Percentiles rank a stretch among this genome's conserved stretches.
phyloP scores from a whole-genome alignment of 257 asterid species.

The Ilex aquifolium region DNA sequence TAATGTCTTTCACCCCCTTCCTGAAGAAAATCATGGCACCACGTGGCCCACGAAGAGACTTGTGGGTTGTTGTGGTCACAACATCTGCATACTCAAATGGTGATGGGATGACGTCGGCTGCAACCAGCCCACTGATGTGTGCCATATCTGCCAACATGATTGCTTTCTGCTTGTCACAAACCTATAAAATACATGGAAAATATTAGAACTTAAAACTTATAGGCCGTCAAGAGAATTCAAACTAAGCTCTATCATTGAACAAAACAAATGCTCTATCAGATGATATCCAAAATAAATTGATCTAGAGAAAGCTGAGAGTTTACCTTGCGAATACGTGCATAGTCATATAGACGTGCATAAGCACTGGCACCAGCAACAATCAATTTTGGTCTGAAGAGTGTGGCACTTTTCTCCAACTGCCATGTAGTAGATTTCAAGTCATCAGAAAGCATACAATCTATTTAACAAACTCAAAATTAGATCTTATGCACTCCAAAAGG shows the following conservation, averaged over 20 bases:
- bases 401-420: constrained; percentile 4
- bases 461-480: too few species aligned
- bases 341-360: neutral
- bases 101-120: neutral
- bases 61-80: constrained; percentile 2
- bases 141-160: constrained; percentile 4
- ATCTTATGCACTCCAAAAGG: too few species aligned
- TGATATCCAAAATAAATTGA: neutral
- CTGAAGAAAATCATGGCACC: constrained; percentile 7
- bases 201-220: neutral
- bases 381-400: constrained; percentile 5
- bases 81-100: constrained; percentile 1
- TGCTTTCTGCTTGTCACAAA: constrained; percentile 2
- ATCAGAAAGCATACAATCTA: neutral
- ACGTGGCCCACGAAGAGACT: constrained; percentile 6
- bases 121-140: constrained; percentile 3
- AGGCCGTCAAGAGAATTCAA: too few species aligned
- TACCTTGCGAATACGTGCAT: constrained; percentile 6
- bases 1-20: constrained; percentile 1
- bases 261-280: too few species aligned
- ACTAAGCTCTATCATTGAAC: neutral
- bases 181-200: neutral
- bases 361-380: constrained; percentile 5
- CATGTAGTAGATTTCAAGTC: neutral
- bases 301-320: neutral